A percentile compares a stretch with the other conserved stretches of the same genome.
phyloP scores from a whole-genome alignment of 2,329 filamentous ascomycete genomes.

The Emericellopsis atlantica region DNA sequence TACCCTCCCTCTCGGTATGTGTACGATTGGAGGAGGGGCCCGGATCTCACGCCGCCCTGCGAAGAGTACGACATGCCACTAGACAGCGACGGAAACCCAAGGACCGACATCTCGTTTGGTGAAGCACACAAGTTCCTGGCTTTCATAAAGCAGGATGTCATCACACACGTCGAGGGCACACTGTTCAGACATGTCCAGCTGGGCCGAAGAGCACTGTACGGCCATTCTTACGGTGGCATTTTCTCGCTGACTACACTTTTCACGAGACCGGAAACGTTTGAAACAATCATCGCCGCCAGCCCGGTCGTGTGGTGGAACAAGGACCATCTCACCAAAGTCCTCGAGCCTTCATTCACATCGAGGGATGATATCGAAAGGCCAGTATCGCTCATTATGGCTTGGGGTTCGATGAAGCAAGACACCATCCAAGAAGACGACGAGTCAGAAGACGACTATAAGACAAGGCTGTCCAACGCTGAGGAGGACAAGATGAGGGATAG shows the following conservation, averaged over 20 bases:
- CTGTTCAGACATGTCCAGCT: conserved; percentile 10
- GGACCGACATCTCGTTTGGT: conserved; percentile 16
- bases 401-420: conserved; percentile 15
- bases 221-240: conserved; percentile 35
- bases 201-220: conserved; percentile 29
- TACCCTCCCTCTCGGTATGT: conserved; percentile 15
- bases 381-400: conserved; percentile 20
- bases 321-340: conserved; percentile 10
- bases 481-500: conserved; percentile 6
- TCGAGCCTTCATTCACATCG: conserved; percentile 11
- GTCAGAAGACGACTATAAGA: conserved; percentile 14
- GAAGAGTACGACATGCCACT: conserved; percentile 12
- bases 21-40: conserved; percentile 14
- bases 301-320: conserved; percentile 35
- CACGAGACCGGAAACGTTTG: conserved; percentile 24
- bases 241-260: conserved; percentile 31
- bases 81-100: conserved; percentile 10
- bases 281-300: conserved; percentile 29
- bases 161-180: conserved; percentile 14
- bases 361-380: conserved; percentile 6
- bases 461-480: conserved; percentile 11
- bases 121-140: conserved; percentile 30
- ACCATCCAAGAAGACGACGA: conserved; percentile 14
- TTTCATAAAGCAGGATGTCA: conserved; percentile 26
- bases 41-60: conserved; percentile 16